phyloP scores from a whole-genome alignment of 1,284 basidiomycete species.

The Cutaneotrichosporon sp. region DNA sequence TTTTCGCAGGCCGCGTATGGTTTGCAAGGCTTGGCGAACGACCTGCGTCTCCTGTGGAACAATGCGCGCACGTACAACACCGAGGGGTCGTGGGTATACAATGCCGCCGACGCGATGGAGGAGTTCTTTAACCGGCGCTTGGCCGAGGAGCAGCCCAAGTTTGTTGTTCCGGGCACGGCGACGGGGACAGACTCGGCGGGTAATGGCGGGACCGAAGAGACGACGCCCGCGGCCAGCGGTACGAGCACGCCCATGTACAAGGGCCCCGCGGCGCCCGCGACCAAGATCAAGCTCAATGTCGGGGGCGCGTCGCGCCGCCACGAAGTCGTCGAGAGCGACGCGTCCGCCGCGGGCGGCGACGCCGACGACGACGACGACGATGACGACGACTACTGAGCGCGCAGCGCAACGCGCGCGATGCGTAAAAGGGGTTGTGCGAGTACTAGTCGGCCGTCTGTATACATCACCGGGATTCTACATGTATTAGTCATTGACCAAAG shows the following conservation, averaged over 20 bases:
- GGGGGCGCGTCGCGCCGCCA: constrained; percentile 17
- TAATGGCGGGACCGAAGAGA: constrained; percentile 12
- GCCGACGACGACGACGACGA: constrained; percentile 24
- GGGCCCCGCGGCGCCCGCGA: constrained; percentile 17
- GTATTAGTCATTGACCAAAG: background rate
- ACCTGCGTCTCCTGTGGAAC: constrained; percentile 81
- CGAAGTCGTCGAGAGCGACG: constrained; percentile 18
- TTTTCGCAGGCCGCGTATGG: constrained; percentile 70
- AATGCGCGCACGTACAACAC: constrained; percentile 84
- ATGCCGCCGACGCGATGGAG: constrained; percentile 88
- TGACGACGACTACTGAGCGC: constrained; percentile 8
- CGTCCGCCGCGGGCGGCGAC: constrained; percentile 19
- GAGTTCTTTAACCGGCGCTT: constrained; percentile 64
- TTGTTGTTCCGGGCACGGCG: constrained; percentile 3
- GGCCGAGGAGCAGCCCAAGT: constrained; percentile 28
- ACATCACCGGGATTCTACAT: background rate
- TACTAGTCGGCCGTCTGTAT: background rate
- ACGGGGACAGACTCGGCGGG: background rate
- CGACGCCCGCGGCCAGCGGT: constrained; percentile 31
- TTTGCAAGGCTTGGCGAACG: constrained; percentile 66
- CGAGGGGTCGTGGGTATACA: constrained; percentile 73
- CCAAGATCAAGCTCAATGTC: constrained; percentile 42
- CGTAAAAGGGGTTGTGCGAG: too few relatives aligned
- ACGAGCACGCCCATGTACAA: constrained; percentile 46
- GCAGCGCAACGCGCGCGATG: too few relatives aligned